Percentiles rank a stretch among this genome's conserved stretches.
These are phyloP conservation scores for Ilyonectria destructans DNA, from an alignment of 2,329 filamentous ascomycete species.

Conservation along the genomic window DNA sequence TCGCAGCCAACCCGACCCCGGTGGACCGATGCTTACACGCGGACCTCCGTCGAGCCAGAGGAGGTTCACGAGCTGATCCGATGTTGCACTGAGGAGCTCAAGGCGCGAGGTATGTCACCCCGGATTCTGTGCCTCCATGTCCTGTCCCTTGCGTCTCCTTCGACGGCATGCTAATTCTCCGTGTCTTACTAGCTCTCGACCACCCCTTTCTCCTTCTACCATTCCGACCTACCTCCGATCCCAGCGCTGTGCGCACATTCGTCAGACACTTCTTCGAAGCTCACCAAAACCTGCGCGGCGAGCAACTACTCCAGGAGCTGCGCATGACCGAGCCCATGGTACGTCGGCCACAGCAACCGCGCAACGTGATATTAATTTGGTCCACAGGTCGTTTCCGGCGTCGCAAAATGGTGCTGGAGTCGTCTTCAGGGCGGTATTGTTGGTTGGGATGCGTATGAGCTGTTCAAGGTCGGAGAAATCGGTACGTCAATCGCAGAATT, in stretches of 20 bases:
- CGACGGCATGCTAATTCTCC: constrained; percentile 40
- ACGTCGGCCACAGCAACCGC: constrained; percentile 52
- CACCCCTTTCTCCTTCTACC: constrained; percentile 94
- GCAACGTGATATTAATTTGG: constrained; percentile 43
- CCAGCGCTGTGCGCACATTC: constrained; percentile 92
- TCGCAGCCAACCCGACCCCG: constrained; percentile 77
- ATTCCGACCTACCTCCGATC: constrained; percentile 93
- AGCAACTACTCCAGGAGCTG: constrained; percentile 85
- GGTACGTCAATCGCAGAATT: constrained; percentile 65
- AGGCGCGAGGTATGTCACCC: constrained; percentile 84
- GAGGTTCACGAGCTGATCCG: constrained; percentile 91
- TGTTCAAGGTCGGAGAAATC: constrained; percentile 94
- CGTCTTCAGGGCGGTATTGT: constrained; percentile 92
- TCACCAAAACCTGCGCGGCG: constrained; percentile 76
- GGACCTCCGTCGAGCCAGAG: constrained; percentile 86
- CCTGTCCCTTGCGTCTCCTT: not conserved
- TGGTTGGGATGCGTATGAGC: constrained; percentile 96
- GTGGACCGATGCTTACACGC: constrained; percentile 92
- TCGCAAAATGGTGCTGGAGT: constrained; percentile 99
- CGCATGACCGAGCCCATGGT: constrained; percentile 96
- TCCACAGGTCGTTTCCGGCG: constrained; percentile 87
- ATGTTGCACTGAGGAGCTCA: constrained; percentile 91
- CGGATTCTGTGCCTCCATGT: constrained; percentile 14
- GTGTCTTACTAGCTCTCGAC: constrained; percentile 77
- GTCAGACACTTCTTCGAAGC: constrained; percentile 92